A percentile compares a stretch with the other conserved stretches of the same genome.
These are phyloP conservation scores for Microascus cirrosus DNA, from an alignment of 2,329 filamentous ascomycete genomes.

Conservation along the genomic window DNA sequence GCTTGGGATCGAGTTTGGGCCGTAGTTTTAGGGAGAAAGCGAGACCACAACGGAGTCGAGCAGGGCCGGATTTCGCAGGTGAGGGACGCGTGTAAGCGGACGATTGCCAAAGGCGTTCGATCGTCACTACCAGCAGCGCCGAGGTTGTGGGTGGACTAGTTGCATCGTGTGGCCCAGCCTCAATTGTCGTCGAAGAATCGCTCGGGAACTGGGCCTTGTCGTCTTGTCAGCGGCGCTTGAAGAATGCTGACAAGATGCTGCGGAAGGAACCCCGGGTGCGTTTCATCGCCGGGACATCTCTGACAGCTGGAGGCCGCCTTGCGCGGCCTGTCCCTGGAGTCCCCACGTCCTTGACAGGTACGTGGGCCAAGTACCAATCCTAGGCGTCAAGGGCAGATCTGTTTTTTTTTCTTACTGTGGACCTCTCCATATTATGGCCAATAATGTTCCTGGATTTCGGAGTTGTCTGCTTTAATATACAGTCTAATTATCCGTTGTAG, in stretches of 20 bases:
- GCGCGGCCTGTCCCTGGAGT: neutral
- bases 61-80: neutral
- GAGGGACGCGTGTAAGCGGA: neutral
- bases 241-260: neutral
- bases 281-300: neutral
- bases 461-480: too few species aligned
- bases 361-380: neutral
- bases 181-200: neutral
- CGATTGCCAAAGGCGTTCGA: neutral
- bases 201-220: neutral
- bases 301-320: neutral
- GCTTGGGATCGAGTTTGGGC: neutral
- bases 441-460: too few species aligned
- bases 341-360: neutral
- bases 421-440: too few species aligned
- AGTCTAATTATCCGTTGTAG: too few species aligned
- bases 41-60: neutral
- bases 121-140: neutral
- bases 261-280: neutral
- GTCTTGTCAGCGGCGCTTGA: neutral
- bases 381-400: neutral
- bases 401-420: too few species aligned
- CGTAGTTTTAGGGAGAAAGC: neutral
- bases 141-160: neutral
- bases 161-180: neutral